A percentile compares a stretch with the other conserved stretches of the same genome.
Evolutionary conservation across 75 land plant genomes (phyloP).

Genomic region (Picea sitchensis): DNA sequence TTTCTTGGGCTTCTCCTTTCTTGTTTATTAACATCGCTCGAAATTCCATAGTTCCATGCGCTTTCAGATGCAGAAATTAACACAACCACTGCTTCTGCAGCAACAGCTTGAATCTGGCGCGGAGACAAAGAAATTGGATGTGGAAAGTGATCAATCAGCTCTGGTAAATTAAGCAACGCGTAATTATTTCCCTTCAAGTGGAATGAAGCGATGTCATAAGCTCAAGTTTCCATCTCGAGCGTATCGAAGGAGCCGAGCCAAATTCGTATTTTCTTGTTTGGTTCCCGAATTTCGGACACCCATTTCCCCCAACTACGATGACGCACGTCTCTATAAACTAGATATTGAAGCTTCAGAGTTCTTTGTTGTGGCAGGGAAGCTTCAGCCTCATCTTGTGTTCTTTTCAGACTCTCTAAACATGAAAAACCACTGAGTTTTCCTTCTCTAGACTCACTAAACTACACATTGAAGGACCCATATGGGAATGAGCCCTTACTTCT

Average conservation of each 20-base stretch:
- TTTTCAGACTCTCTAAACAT: too few species aligned
- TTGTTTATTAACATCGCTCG: too few species aligned
- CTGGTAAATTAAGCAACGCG: slow-evolving; percentile 61
- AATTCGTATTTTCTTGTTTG: slow-evolving; percentile 33
- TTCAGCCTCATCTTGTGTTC: too few species aligned
- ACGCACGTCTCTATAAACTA: slow-evolving; percentile 32
- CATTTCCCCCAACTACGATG: slow-evolving; percentile 34
- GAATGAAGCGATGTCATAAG: slow-evolving; percentile 43
- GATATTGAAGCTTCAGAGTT: slow-evolving; percentile 1
- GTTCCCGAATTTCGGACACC: slow-evolving; percentile 54
- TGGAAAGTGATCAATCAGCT: slow-evolving; percentile 35
- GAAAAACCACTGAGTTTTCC: too few species aligned
- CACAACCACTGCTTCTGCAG: slow-evolving; percentile 38
- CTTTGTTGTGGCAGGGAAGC: too few species aligned
- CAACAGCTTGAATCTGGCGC: slow-evolving; percentile 22
- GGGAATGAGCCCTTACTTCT: too few species aligned
- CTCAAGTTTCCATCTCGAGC: slow-evolving; percentile 47
- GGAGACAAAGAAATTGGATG: slow-evolving; percentile 18
- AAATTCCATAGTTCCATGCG: background rate
- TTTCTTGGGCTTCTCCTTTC: too few species aligned
- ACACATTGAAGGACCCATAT: too few species aligned
- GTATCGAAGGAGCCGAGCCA: slow-evolving; percentile 48
- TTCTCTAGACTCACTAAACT: too few species aligned
- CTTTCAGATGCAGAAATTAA: background rate
- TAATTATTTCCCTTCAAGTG: slow-evolving; percentile 33